These are phyloP conservation scores for Pichia sorboxylosa DNA, from an alignment of 1,139 yeast species.

Conservation along the genomic window DNA sequence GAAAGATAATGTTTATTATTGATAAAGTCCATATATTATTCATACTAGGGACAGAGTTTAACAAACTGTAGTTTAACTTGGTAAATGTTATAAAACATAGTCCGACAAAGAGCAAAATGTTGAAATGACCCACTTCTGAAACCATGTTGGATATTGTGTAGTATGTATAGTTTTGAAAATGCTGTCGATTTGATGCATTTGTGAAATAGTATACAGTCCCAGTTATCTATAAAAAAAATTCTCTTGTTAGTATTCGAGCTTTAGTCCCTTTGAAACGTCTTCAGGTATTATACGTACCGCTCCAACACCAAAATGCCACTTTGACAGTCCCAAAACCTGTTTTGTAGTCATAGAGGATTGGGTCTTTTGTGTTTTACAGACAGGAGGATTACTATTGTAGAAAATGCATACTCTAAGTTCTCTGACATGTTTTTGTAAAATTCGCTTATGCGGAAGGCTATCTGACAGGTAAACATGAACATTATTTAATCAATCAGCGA, in stretches of 20 bases:
- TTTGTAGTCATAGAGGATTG: too few species aligned
- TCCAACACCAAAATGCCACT: conserved; percentile 12
- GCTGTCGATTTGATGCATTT: conserved; percentile 14
- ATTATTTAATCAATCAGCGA: too few species aligned
- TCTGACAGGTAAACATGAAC: too few species aligned
- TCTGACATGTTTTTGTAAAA: neutral
- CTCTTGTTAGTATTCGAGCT: conserved; percentile 6
- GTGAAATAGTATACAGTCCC: conserved; percentile 16
- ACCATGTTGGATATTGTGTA: conserved; percentile 12
- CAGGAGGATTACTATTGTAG: too few species aligned
- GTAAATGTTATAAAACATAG: conserved; percentile 13
- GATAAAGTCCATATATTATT: conserved; percentile 10
- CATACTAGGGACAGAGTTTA: conserved; percentile 5
- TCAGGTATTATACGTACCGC: conserved; percentile 10
- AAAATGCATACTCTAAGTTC: neutral
- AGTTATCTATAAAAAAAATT: conserved; percentile 6
- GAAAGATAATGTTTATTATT: conserved; percentile 10
- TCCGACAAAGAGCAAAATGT: conserved; percentile 13
- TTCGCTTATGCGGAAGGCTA: too few species aligned
- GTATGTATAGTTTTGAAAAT: conserved; percentile 11
- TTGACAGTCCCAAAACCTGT: too few species aligned
- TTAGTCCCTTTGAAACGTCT: neutral
- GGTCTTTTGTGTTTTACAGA: too few species aligned
- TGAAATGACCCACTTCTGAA: conserved; percentile 15
- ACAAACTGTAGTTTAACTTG: conserved; percentile 6